Percentiles rank a stretch among this genome's conserved stretches.
phyloP scores from a whole-genome alignment of 257 asterid genomes.

The Ilex asprella region DNA sequence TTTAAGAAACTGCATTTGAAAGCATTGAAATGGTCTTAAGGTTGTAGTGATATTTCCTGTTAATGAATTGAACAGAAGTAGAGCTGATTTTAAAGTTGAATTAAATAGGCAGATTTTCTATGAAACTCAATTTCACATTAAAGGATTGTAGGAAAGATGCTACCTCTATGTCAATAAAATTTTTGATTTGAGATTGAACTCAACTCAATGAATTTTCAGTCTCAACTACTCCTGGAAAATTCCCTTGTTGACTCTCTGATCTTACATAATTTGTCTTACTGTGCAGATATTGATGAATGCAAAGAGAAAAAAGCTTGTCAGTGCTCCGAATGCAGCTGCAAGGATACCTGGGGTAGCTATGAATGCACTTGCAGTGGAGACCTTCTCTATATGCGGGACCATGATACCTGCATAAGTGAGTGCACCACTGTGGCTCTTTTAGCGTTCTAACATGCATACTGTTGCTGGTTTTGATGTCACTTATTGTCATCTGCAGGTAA shows the following conservation, averaged over 20 bases:
- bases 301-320: slow-evolving; percentile 77
- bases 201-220: not conserved
- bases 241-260: slow-evolving; percentile 5
- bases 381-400: slow-evolving; percentile 66
- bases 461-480: not conserved
- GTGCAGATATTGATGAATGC: slow-evolving; percentile 69
- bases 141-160: not conserved
- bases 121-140: not conserved
- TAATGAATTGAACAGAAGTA: no score
- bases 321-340: slow-evolving; percentile 82
- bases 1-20: no score
- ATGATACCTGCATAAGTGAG: slow-evolving; percentile 89
- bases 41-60: no score
- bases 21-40: no score
- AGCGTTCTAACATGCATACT: no score
- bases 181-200: not conserved
- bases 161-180: not conserved
- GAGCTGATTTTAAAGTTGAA: no score
- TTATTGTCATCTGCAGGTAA: slow-evolving; percentile 38
- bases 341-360: slow-evolving; percentile 75
- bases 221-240: not conserved
- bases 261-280: slow-evolving; percentile 5
- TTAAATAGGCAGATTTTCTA: no score
- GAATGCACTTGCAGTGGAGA: slow-evolving; percentile 67
- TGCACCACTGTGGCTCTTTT: not conserved